Evolutionary conservation across 2,329 filamentous ascomycete species (phyloP), one percentile per base, ranked within the genome.

Genomic region (Diaporthe amygdali): DNA sequence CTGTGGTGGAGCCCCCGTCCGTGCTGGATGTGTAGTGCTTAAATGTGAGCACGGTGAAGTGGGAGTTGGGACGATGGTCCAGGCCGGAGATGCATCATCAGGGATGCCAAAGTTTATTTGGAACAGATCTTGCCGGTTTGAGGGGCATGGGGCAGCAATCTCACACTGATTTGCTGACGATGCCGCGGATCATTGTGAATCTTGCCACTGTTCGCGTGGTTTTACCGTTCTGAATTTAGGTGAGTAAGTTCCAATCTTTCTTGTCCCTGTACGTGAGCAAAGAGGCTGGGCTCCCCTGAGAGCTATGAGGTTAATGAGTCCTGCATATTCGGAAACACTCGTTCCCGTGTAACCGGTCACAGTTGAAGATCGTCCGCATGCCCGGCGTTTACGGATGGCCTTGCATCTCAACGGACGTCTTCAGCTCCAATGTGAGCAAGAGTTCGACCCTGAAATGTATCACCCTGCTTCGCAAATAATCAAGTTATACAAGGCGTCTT

Each of bases 271-370:
- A 63, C 25, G 59, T 25, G 27, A 47, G 41, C 44, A 15, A 64
- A 25, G 59, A 49, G 44, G 30, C 59, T 64, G 59, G 59, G 41
- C 30, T 7, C 30, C 59, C 59, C 59, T 64, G 59, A 49, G 30
- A 49, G 59, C 44, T 49, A 15, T 44, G 41, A 64, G 47, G 20
- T 47, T 64, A 30, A 49, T 30, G 34, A 49, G 59, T 64, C 41
- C 32, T 37, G 59, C 59, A 49, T 64, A 49, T 64, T 47, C 59
- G 59, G 59, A 64, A 64, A 64, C 59, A 49, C 44, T 64, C 44
- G 59, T 49, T 64, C 59, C 44, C 59, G 44, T 64, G 59, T n/a
- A 64, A 49, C 59, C 44, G 59, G 59, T 64, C 59, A 64, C 41
- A 64, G 41, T 46, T 64, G 44, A 64, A 64, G 59, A 64, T 64